These are phyloP conservation scores for Halenospora varia DNA, from an alignment of 495 filamentous ascomycete species.

Conservation along the genomic window DNA sequence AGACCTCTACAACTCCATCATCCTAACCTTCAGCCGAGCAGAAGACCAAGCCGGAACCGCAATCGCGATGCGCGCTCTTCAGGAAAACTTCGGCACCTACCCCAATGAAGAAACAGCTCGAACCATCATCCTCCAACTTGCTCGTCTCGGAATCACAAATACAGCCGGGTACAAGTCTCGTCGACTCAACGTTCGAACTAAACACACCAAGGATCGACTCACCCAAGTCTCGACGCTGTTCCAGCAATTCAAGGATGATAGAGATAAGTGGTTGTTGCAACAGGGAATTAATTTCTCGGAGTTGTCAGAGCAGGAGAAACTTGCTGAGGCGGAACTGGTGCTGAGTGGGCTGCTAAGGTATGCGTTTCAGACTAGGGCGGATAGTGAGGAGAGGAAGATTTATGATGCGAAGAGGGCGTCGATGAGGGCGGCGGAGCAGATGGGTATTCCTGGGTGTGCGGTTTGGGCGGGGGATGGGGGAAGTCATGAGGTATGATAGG, in stretches of 20 bases:
- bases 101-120: conserved; percentile 47
- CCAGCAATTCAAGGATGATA: conserved; percentile 24
- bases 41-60: conserved; percentile 52
- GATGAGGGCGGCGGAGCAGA: conserved; percentile 12
- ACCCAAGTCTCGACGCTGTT: conserved; percentile 25
- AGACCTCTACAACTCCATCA: conserved; percentile 52
- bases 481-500: neutral
- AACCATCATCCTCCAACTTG: conserved; percentile 47
- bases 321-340: conserved; percentile 47
- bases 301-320: conserved; percentile 36
- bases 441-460: conserved; percentile 24
- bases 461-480: conserved; percentile 1
- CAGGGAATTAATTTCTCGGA: conserved; percentile 27
- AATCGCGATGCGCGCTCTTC: conserved; percentile 46
- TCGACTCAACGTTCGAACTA: neutral
- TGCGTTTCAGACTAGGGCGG: conserved; percentile 22
- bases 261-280: conserved; percentile 20
- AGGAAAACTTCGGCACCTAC: conserved; percentile 37
- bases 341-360: conserved; percentile 46
- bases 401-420: neutral
- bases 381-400: neutral
- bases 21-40: conserved; percentile 49
- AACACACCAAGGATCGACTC: conserved; percentile 21
- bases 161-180: conserved; percentile 7
- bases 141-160: conserved; percentile 29